Base-by-base conservation (phyloP, 2,329 filamentous ascomycete genomes). In the Elsinoe fawcettii region DNA sequence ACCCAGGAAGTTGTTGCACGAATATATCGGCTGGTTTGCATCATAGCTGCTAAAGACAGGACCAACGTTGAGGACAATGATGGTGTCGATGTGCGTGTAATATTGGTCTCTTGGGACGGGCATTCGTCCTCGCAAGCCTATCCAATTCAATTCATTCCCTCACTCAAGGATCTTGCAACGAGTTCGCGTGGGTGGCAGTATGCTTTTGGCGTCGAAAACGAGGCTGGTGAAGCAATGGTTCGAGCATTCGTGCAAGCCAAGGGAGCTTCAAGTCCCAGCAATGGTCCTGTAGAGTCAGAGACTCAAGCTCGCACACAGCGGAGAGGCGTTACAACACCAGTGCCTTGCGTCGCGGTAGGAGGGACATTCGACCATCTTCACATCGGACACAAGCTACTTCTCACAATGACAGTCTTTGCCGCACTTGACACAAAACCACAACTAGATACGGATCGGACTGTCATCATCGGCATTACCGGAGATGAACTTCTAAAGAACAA, bases 301-400 rank as follows among this genome's bases (percentile, higher is more conserved):
- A 9, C 9, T 30, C 27, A 9, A 5, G 27, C 27, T 9, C 27
- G 27, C 27, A 30, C 5, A 5, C 5, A 30, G 27, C 27, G 27
- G 9, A 9, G 43, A 54, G 62, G 65, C 65, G 41, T 68, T 68
- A 1, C 61, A 62, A 22, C 66, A 70, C 41, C 81, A 88, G 69
- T 73, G 77, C 59, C 79, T 82, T 12, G 54, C 22, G 86, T 95
- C 51, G 88, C 86, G 55, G 82, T 97, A 11, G 93, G 92, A 27
- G 93, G 93, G 8, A 99, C 93, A 0, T 99, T 97, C 72, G 93
- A 99, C 70, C 90, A 97, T 71, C 80, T 99, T 20, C 93, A 99
- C 69, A 85, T 88, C 3, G 93, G 93, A 5, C 93, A 99, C 75
- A 99, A 97, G 73, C 78, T 97, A n/a, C 80, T 99, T 18, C 81